A percentile compares a stretch with the other conserved stretches of the same genome.
Conservation (phyloP, 345 rosid genomes). For the Eucalyptus melliodora region DNA sequence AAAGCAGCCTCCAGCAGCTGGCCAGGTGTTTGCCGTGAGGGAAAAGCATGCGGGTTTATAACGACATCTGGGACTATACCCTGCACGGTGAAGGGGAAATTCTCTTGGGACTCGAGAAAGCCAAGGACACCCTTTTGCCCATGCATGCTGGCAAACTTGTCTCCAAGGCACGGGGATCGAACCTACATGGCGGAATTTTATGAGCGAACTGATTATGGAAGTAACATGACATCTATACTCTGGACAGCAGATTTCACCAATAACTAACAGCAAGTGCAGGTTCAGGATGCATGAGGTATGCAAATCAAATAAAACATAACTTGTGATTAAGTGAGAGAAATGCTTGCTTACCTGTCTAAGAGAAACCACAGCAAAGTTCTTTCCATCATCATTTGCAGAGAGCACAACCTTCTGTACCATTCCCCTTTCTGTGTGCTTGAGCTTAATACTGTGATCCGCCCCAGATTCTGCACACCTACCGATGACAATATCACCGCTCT, state of each 20-base stretch:
- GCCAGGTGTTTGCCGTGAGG: constrained; percentile 90
- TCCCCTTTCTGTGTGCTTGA: constrained; percentile 89
- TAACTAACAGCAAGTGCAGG: background rate
- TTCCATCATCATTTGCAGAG: constrained; percentile 93
- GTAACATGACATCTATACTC: background rate
- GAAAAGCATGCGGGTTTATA: constrained; percentile 88
- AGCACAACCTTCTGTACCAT: constrained; percentile 84
- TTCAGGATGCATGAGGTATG: background rate
- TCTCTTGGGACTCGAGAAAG: constrained; percentile 77
- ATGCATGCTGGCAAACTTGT: constrained; percentile 96
- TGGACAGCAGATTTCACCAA: background rate
- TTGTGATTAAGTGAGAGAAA: background rate
- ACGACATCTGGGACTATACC: constrained; percentile 93
- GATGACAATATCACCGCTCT: constrained; percentile 78
- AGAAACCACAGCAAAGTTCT: constrained; percentile 77
- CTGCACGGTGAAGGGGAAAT: constrained; percentile 81
- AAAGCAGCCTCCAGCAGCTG: constrained; percentile 92
- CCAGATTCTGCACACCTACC: constrained; percentile 82
- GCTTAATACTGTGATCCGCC: constrained; percentile 65
- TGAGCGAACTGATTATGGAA: background rate
- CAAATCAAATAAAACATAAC: background rate
- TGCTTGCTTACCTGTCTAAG: constrained; percentile 54
- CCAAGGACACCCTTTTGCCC: constrained; percentile 98
- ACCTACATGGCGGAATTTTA: constrained; percentile 24
- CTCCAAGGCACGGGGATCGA: constrained; percentile 82